These are phyloP conservation scores for Gossypium davidsonii DNA, from an alignment of 441 rosid genomes.

Conservation along the genomic window DNA sequence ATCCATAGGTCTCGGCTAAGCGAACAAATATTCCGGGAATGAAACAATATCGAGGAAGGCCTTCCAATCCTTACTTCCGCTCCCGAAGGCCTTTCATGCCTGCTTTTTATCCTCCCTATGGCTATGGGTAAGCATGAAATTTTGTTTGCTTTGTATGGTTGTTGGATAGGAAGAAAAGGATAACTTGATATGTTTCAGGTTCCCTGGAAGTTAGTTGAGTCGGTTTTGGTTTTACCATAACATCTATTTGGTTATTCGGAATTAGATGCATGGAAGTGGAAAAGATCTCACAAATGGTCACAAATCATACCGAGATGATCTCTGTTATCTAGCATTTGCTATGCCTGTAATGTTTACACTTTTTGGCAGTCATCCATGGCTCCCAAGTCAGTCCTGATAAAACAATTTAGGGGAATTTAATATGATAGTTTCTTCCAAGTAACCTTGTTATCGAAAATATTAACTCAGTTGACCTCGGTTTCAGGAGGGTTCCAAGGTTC, in stretches of 20 bases:
- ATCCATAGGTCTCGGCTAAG: constrained; percentile 59
- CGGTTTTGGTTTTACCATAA: not conserved
- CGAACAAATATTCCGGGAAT: constrained; percentile 71
- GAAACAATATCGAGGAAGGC: constrained; percentile 69
- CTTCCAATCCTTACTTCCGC: constrained; percentile 40
- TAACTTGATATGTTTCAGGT: not conserved
- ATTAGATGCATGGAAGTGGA: not conserved
- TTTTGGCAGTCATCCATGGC: not conserved
- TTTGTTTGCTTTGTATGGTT: not conserved
- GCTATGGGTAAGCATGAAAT: constrained; percentile 50
- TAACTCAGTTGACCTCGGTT: constrained; percentile 10
- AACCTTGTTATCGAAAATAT: not conserved
- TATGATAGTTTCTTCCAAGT: not conserved
- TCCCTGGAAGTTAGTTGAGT: not conserved
- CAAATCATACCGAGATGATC: not conserved
- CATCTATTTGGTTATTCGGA: not conserved
- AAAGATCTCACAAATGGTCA: not conserved
- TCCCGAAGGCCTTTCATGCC: constrained; percentile 60
- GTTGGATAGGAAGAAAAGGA: not conserved
- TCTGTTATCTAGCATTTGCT: not conserved
- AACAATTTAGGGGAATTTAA: not conserved
- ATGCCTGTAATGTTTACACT: not conserved
- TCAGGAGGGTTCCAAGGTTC: constrained; percentile 74
- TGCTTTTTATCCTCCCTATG: constrained; percentile 45
- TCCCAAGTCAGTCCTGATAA: not conserved